phyloP scores from a whole-genome alignment of 2,329 filamentous ascomycete species.

The Diaporthe citrichinensis region DNA sequence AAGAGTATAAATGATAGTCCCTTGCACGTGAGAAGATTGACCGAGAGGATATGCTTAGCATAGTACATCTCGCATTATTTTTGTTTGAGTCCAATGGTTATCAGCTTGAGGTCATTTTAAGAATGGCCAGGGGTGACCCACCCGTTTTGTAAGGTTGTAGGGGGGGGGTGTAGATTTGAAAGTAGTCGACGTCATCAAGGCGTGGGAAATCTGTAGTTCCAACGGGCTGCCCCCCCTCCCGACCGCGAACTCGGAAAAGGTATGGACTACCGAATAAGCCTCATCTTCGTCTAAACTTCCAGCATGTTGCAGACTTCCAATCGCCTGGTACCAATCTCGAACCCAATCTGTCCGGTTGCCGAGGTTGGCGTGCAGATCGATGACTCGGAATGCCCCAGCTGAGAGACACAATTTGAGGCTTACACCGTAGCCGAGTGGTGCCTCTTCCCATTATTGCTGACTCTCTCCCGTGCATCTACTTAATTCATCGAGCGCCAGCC shows the following conservation, averaged over 20 bases:
- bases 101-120: not conserved
- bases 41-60: not conserved
- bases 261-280: conserved; percentile 4
- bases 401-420: not conserved
- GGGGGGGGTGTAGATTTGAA: too few species aligned
- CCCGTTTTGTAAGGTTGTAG: not conserved
- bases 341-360: not conserved
- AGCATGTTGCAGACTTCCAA: not conserved
- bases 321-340: not conserved
- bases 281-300: conserved; percentile 3
- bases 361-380: conserved; percentile 11
- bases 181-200: conserved; percentile 4
- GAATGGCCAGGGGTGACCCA: not conserved
- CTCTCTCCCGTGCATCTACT: not conserved
- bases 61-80: not conserved
- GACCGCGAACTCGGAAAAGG: conserved; percentile 1
- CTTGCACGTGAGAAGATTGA: not conserved
- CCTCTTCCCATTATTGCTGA: not conserved
- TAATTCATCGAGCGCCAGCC: not conserved
- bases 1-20: not conserved
- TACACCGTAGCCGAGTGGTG: not conserved
- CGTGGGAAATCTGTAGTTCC: not conserved
- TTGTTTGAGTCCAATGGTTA: not conserved
- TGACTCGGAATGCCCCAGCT: conserved; percentile 13
- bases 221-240: not conserved